Evolutionary conservation across 768 basidiomycete genomes (phyloP).

Genomic region (Mycena pura): DNA sequence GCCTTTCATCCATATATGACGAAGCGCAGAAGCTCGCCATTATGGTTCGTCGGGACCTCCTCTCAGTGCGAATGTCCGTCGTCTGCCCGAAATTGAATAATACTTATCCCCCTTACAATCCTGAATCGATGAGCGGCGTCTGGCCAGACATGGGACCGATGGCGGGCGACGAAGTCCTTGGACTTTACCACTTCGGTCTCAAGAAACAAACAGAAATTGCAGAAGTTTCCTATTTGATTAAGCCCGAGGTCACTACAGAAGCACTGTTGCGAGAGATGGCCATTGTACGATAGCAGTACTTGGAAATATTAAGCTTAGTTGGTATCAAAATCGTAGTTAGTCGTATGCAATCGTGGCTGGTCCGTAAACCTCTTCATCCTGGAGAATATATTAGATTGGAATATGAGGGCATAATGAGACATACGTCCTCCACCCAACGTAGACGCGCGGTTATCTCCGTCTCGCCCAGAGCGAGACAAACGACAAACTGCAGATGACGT

Average conservation of each 20-base stretch:
- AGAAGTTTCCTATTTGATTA: background rate
- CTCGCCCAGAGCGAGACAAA: constrained; percentile 27
- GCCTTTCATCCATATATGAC: constrained; percentile 2
- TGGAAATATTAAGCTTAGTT: background rate
- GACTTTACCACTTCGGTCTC: constrained; percentile 20
- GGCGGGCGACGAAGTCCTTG: constrained; percentile 22
- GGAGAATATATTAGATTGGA: background rate
- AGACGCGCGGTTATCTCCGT: constrained; percentile 29
- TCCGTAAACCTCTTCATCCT: constrained; percentile 22
- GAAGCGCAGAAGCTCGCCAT: constrained; percentile 20
- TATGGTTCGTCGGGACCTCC: constrained; percentile 22
- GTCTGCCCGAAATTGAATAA: background rate
- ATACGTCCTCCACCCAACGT: constrained; percentile 26
- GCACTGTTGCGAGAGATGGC: constrained; percentile 22
- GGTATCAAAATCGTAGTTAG: background rate
- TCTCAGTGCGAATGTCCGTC: constrained; percentile 26
- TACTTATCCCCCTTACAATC: constrained; percentile 3
- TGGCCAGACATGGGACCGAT: constrained; percentile 26
- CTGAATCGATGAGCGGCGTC: background rate
- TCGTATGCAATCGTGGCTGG: constrained; percentile 29
- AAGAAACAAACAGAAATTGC: constrained; percentile 1
- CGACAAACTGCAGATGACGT: constrained; percentile 11
- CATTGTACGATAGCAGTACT: too few relatives aligned
- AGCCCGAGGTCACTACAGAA: constrained; percentile 21
- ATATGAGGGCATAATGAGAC: background rate